Base-by-base conservation (phyloP, 169 alveolate species). In the Plasmodium vinckei region DNA sequence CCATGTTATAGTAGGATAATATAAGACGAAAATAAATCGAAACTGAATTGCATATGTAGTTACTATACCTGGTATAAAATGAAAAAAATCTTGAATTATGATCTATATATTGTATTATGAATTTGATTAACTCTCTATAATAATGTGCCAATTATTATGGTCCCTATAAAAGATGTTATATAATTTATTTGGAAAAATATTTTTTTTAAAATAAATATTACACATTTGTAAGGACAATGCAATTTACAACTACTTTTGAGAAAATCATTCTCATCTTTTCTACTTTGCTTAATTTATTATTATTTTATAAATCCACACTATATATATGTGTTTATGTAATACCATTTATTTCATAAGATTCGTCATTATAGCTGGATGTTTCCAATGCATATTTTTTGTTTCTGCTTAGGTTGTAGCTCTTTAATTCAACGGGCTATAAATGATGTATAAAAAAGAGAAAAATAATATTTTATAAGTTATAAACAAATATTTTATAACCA, bases 371-470 rank as follows among this genome's bases (percentile, higher is more conserved):
- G 15, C 77, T n/a, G 42, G 33, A 56, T 46, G 73, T 65, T 47
- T 75, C 88, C 39, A 13, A 61, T 17, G 88, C 73, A n/a, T 75
- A 75, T 57, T 75, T 75, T 44, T 75, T 75, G 56, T 75, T 64
- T n/a, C 51, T 46, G 44, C 88, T 61, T 46, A 75, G 49, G 47
- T 12, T 25, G 71, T 75, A 75, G 44, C 77, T 49, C 47, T 64
- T 57, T 46, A 75, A 25, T 42, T 75, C 75, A 49, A 75, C 49
- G 23, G 88, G 88, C 88, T 75, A 56, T 51, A 69, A 75, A 49
- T 21, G 68, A 21, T 4, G 42, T 33, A 7, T 4, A 33, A 33
- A 33, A 27, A 56, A 57, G 59, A 1, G 19, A 12, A 12, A n/a
- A 5, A 17, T 21, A 25, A 33, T 17, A 65, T 6, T 13, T 9